Conservation (phyloP, 169 alveolate genomes). For the Eimeria sp. region DNA sequence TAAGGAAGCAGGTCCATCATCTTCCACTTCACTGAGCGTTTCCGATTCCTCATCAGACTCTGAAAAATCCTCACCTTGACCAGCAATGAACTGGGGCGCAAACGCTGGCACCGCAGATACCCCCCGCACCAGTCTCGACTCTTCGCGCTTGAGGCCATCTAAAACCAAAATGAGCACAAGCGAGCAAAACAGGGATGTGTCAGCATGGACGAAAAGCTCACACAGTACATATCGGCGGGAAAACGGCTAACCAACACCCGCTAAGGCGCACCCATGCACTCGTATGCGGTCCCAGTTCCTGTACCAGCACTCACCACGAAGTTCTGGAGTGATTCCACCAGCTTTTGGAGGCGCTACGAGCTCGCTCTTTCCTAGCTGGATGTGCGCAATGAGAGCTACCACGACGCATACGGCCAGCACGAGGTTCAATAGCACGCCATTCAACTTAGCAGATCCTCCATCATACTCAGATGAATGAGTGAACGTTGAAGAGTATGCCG, state of each 20-base stretch:
- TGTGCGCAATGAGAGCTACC: constrained; percentile 3
- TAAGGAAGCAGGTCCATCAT: neutral
- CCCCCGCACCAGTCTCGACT: neutral
- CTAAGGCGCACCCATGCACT: neutral
- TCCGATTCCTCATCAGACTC: neutral
- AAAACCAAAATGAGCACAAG: neutral
- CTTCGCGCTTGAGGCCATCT: neutral
- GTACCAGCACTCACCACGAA: neutral
- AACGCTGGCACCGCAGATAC: neutral
- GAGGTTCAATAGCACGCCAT: neutral
- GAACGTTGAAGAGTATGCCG: neutral
- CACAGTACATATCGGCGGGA: neutral
- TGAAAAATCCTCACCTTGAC: neutral
- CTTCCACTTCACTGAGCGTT: neutral
- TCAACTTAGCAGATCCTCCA: neutral
- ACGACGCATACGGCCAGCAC: neutral
- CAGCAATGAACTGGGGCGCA: neutral
- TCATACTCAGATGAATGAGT: neutral
- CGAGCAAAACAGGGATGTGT: neutral
- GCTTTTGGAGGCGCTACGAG: neutral
- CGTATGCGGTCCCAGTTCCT: neutral
- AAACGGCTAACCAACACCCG: neutral
- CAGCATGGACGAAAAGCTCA: neutral
- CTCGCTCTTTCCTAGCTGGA: constrained; percentile 24
- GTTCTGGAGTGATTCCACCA: neutral